These are phyloP conservation scores for Jatropha podagrica DNA, from an alignment of 441 rosid species.

Conservation along the genomic window DNA sequence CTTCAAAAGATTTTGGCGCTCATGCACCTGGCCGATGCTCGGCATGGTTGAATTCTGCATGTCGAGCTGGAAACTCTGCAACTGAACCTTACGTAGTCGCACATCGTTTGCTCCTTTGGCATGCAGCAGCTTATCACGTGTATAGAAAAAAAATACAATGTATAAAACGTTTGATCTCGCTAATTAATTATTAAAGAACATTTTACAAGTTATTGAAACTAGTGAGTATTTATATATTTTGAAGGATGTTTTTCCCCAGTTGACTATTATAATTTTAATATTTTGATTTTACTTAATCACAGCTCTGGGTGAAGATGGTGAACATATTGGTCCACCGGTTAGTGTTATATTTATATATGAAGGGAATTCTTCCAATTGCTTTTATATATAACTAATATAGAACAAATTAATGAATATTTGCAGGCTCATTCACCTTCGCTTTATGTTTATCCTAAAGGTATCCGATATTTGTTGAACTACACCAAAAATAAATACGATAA, in stretches of 20 bases:
- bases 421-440: neutral
- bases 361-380: too few species aligned
- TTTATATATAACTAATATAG: too few species aligned
- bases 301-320: too few species aligned
- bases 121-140: constrained; percentile 37
- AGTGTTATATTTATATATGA: too few species aligned
- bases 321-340: too few species aligned
- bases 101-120: constrained; percentile 38
- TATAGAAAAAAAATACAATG: constrained; percentile 27
- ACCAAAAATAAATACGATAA: neutral
- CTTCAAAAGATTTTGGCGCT: neutral
- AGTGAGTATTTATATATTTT: neutral
- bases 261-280: too few species aligned
- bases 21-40: neutral
- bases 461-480: neutral
- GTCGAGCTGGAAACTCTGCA: constrained; percentile 1
- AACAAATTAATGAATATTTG: too few species aligned
- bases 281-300: too few species aligned
- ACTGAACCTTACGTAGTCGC: constrained; percentile 42
- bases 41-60: neutral
- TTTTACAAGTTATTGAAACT: neutral
- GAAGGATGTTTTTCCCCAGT: too few species aligned
- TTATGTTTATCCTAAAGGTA: neutral
- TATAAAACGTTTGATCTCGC: too few species aligned
- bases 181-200: too few species aligned